Evolutionary conservation across 768 basidiomycete genomes (phyloP).

Genomic region (Hericium coralloides): DNA sequence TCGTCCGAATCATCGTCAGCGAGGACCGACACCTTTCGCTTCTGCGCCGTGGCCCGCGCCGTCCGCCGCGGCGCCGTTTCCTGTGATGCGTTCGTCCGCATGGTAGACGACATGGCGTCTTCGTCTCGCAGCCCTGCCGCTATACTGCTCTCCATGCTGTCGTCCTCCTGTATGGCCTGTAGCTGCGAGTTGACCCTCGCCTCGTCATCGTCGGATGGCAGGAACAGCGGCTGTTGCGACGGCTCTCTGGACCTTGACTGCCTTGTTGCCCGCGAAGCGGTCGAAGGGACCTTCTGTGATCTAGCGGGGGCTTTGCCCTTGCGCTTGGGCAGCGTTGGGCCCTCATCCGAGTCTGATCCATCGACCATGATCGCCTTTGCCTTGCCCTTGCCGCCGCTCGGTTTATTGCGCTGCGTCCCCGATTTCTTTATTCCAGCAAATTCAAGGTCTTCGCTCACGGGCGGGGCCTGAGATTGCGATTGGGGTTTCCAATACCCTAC

Average conservation of each 20-base stretch:
- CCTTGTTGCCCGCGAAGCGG: not conserved
- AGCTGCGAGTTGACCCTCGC: not conserved
- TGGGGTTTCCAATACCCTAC: constrained; percentile 1
- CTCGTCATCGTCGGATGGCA: not conserved
- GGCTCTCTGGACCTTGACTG: not conserved
- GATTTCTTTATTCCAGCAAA: not conserved
- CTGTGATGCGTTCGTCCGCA: constrained; percentile 15
- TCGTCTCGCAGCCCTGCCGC: constrained; percentile 12
- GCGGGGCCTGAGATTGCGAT: not conserved
- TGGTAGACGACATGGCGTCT: constrained; percentile 15
- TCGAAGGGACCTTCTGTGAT: not conserved
- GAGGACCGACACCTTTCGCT: constrained; percentile 18
- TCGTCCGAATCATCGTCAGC: constrained; percentile 62
- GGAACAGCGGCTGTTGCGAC: not conserved
- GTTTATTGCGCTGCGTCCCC: not conserved
- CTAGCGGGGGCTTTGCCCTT: not conserved
- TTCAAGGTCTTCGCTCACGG: not conserved
- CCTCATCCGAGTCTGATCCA: not conserved
- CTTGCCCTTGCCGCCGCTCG: constrained; percentile 2
- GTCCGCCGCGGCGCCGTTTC: constrained; percentile 4
- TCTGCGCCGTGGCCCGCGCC: constrained; percentile 12
- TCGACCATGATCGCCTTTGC: not conserved
- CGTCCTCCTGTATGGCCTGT: not conserved
- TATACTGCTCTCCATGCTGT: not conserved
- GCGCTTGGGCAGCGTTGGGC: not conserved